Percentiles rank a stretch among this genome's conserved stretches.
phyloP scores from a whole-genome alignment of 148 eudicot species.

The Simmondsia chinensis region DNA sequence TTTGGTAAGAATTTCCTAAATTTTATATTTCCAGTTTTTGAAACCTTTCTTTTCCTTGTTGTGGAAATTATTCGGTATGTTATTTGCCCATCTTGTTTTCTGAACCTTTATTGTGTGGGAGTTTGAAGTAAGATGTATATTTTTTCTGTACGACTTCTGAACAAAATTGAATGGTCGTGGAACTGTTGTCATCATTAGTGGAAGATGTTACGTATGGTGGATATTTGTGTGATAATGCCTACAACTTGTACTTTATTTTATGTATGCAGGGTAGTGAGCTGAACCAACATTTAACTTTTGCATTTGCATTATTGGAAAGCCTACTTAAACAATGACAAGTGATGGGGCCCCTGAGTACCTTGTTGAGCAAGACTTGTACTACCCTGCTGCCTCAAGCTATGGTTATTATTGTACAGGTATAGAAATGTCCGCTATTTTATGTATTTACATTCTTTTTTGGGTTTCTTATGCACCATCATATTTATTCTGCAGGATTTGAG shows the following conservation, averaged over 20 bases:
- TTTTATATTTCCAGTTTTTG: too few species aligned
- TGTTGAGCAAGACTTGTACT: constrained; percentile 68
- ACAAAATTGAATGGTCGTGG: too few species aligned
- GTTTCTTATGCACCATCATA: background rate
- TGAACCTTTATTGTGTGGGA: too few species aligned
- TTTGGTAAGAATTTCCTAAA: too few species aligned
- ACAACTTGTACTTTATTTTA: constrained; percentile 5
- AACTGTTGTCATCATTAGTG: too few species aligned
- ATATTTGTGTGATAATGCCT: background rate
- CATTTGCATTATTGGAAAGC: constrained; percentile 27
- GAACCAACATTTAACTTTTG: constrained; percentile 32
- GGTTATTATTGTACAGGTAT: constrained; percentile 85
- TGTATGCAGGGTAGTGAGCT: constrained; percentile 51
- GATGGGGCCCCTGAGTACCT: constrained; percentile 59
- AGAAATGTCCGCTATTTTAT: background rate
- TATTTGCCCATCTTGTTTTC: too few species aligned
- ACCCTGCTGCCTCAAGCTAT: constrained; percentile 66
- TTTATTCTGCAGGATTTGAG: constrained; percentile 47
- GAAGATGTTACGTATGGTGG: background rate
- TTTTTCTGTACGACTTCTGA: too few species aligned
- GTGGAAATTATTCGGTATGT: too few species aligned
- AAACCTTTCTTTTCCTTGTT: too few species aligned
- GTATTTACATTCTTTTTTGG: background rate
- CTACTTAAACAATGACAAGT: constrained; percentile 44
- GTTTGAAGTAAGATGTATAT: too few species aligned